Base-by-base conservation (phyloP, 768 basidiomycete species). In the Cystofilobasidium macerans region DNA sequence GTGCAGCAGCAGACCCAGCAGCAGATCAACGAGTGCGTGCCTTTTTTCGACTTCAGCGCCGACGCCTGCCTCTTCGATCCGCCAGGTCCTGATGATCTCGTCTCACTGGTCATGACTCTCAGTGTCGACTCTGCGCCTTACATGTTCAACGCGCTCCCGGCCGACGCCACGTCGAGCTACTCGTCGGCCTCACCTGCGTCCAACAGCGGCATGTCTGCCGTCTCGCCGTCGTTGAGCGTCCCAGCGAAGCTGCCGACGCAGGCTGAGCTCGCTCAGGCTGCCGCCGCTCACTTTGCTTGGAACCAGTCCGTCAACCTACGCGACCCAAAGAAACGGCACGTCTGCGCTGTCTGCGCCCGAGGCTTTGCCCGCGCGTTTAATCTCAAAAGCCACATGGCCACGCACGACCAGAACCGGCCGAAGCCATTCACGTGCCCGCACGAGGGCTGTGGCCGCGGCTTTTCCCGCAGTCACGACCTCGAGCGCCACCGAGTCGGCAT, bases 311-410 rank as follows among this genome's bases (percentile, higher is more conserved):
- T 60, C 36, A 60, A 40, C 38, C 20, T 32, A 11, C 38, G 16
- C 43, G 43, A 48, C 42, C 61, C 62, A 22, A 68, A 62, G 43
- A 68, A 63, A 48, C 56, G 61, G 42, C 67, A 68, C 42, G 45
- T 68, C 20, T 68, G 67, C 48, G n/a, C 43, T 9, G 57, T 64
- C 38, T 68, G 67, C 57, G 53, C 53, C 11, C 54, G 67, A 24
- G 93, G 87, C 1, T 97, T 97, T 71, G 92, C 91, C 14, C 81
- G 92, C 32, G 90, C 90, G 2, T 95, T 88, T 77, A 97, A 97
- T 72, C 78, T 97, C 65, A 97, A 97, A 79, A 93, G 72, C 48
- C 69, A 35, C 24, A 85, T 88, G 82, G 86, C 87, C 30, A 97
- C 92, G 4, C 92, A 97, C 76, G 89, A 94, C 74, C 92, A 93